phyloP scores from a whole-genome alignment of 768 basidiomycete species.

The Wakefieldia striispora region DNA sequence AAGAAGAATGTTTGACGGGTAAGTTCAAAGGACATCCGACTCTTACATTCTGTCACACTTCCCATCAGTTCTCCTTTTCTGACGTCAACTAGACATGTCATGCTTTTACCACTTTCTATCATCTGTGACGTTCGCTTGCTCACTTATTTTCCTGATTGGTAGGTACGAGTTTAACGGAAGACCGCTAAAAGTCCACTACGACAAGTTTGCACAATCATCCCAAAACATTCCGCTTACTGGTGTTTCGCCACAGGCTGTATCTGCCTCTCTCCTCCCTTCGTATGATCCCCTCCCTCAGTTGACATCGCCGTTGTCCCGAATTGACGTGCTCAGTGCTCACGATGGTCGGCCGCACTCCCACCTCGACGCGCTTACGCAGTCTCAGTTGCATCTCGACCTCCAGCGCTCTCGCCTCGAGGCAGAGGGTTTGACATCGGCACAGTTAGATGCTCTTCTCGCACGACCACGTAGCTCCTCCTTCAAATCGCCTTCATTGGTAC shows the following conservation, averaged over 20 bases:
- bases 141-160: conserved; percentile 4
- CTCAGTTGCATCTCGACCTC: conserved; percentile 24
- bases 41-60: background rate
- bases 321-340: conserved; percentile 23
- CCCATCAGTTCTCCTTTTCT: background rate
- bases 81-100: background rate
- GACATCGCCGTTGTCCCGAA: conserved; percentile 20
- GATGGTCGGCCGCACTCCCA: conserved; percentile 22
- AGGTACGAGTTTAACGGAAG: conserved; percentile 91
- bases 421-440: conserved; percentile 24
- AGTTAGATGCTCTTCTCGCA: conserved; percentile 28
- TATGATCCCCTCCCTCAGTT: conserved; percentile 26
- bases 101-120: background rate
- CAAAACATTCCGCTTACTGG: conserved; percentile 26
- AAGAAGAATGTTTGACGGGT: conserved; percentile 90
- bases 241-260: conserved; percentile 17
- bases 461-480: conserved; percentile 25
- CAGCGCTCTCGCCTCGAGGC: conserved; percentile 28
- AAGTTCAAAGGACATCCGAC: conserved; percentile 25
- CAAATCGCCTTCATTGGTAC: conserved; percentile 22
- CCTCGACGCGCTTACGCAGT: conserved; percentile 23
- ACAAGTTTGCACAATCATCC: conserved; percentile 63
- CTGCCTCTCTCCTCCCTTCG: conserved; percentile 13
- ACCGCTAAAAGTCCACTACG: conserved; percentile 85
- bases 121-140: conserved; percentile 6